Percentiles rank a stretch among this genome's conserved stretches.
phyloP scores from a whole-genome alignment of 495 filamentous ascomycete genomes.

The Tuber microsphaerosporum region DNA sequence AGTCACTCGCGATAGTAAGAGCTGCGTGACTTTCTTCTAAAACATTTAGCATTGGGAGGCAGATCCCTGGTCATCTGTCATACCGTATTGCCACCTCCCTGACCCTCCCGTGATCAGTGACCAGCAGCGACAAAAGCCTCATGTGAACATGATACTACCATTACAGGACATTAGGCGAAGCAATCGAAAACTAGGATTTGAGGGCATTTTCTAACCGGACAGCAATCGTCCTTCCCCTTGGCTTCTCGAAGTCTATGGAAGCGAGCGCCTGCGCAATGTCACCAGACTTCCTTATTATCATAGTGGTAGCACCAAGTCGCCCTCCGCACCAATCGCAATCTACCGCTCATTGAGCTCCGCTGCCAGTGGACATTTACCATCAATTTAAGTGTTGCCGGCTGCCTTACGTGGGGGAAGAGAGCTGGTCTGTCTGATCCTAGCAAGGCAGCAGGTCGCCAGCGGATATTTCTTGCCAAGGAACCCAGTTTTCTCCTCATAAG shows the following conservation, averaged over 20 bases:
- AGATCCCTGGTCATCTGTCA: conserved; percentile 4
- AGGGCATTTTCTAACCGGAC: conserved; percentile 7
- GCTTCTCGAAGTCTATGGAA: conserved; percentile 12
- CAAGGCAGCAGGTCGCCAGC: conserved; percentile 10
- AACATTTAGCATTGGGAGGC: neutral
- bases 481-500: conserved; percentile 13
- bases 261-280: conserved; percentile 21
- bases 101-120: conserved; percentile 17
- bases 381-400: conserved; percentile 8
- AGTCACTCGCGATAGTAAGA: neutral
- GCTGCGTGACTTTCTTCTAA: neutral
- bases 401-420: conserved; percentile 10
- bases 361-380: conserved; percentile 6
- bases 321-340: conserved; percentile 26
- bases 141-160: conserved; percentile 15
- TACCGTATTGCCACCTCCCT: conserved; percentile 19
- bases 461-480: conserved; percentile 19
- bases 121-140: conserved; percentile 9
- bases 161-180: conserved; percentile 13
- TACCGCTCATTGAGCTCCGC: conserved; percentile 24
- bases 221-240: neutral
- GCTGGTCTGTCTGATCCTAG: conserved; percentile 17
- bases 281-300: conserved; percentile 19
- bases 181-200: conserved; percentile 13
- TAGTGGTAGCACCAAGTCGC: conserved; percentile 13